A percentile compares a stretch with the other conserved stretches of the same genome.
Evolutionary conservation across 169 alveolate genomes (phyloP).

Genomic region (Neospora caninum): DNA sequence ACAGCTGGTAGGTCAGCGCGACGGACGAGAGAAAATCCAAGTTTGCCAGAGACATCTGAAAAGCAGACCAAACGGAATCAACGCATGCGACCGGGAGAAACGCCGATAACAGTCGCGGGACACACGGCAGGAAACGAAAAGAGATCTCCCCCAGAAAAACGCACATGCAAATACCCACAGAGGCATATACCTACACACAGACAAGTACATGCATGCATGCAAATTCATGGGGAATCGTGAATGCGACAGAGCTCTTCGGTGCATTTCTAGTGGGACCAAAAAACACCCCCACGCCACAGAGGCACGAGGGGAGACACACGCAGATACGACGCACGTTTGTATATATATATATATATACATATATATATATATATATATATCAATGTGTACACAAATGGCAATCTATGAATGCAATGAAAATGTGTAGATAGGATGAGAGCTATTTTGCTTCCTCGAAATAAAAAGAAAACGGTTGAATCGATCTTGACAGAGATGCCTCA

Average conservation of each 20-base stretch:
- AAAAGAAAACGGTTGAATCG: too few relatives aligned
- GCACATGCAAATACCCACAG: not conserved
- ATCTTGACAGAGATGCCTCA: too few relatives aligned
- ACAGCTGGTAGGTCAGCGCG: conserved; percentile 5
- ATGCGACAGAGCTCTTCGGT: too few relatives aligned
- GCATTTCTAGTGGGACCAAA: too few relatives aligned
- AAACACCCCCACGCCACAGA: too few relatives aligned
- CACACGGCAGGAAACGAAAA: not conserved
- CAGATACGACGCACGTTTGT: too few relatives aligned
- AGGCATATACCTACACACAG: not conserved
- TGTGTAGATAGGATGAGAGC: too few relatives aligned
- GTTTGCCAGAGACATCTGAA: not conserved
- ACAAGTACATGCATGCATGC: not conserved
- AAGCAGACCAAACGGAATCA: too few relatives aligned
- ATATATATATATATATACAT: too few relatives aligned
- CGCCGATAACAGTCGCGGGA: not conserved
- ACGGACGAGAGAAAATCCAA: not conserved
- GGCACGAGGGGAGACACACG: too few relatives aligned
- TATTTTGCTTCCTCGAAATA: too few relatives aligned
- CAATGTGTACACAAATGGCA: not conserved
- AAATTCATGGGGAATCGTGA: not conserved
- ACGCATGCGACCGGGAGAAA: too few relatives aligned
- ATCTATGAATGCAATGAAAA: not conserved
- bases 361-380: not conserved
- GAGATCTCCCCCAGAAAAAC: not conserved